Percentiles rank a stretch among this genome's conserved stretches.
These are phyloP conservation scores for Seminavis robusta DNA, from an alignment of 108 stramenopile genomes.

Conservation along the genomic window DNA sequence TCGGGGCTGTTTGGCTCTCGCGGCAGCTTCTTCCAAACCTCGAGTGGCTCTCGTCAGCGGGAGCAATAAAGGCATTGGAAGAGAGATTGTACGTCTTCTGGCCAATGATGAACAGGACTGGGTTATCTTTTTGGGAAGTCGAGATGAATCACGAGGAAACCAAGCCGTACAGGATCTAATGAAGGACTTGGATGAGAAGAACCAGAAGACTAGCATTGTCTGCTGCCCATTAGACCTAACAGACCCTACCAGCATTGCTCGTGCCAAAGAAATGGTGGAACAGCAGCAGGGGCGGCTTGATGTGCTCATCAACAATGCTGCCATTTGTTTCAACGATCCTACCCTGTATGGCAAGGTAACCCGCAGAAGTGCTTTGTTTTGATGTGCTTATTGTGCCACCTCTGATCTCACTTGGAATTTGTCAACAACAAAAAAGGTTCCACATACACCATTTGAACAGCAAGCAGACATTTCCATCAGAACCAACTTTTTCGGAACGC, in stretches of 20 bases:
- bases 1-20: too few relatives aligned
- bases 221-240: slow-evolving; percentile 28
- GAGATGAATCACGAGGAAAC: slow-evolving; percentile 30
- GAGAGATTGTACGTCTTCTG: slow-evolving; percentile 48
- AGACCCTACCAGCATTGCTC: slow-evolving; percentile 18
- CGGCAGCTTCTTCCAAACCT: too few relatives aligned
- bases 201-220: slow-evolving; percentile 27
- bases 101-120: slow-evolving; percentile 29
- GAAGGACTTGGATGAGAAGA: too few relatives aligned
- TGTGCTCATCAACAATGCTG: slow-evolving; percentile 60
- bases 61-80: slow-evolving; percentile 56
- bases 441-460: slow-evolving; percentile 43
- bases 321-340: slow-evolving; percentile 60
- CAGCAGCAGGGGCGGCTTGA: slow-evolving; percentile 40
- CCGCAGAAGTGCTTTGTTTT: too few relatives aligned
- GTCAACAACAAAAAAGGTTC: too few relatives aligned
- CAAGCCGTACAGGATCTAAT: slow-evolving; percentile 35
- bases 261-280: slow-evolving; percentile 14
- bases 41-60: slow-evolving; percentile 42
- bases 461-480: slow-evolving; percentile 53
- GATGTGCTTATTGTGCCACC: too few relatives aligned
- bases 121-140: slow-evolving; percentile 37
- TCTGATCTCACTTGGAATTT: too few relatives aligned
- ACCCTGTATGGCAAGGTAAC: slow-evolving; percentile 64
- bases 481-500: slow-evolving; percentile 60